Evolutionary conservation across 176 grass and related monocot genomes (phyloP).

Genomic region (Puccinellia tenuiflora): DNA sequence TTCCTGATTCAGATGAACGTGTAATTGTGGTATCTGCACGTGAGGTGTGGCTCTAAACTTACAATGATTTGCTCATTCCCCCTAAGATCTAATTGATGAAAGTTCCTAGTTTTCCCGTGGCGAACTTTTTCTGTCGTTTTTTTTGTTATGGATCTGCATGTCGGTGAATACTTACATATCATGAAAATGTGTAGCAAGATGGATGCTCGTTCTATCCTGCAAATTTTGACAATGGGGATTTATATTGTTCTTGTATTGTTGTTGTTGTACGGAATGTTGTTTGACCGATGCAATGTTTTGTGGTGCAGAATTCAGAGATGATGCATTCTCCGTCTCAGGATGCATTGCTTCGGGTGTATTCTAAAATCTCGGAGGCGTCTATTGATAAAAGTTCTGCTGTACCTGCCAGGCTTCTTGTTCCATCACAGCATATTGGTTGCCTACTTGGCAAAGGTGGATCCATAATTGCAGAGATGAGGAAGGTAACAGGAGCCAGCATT

Average conservation of each 20-base stretch:
- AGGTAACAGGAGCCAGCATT: slow-evolving; percentile 64
- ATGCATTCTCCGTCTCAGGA: slow-evolving; percentile 72
- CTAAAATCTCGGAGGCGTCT: slow-evolving; percentile 55
- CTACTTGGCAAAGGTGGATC: slow-evolving; percentile 73
- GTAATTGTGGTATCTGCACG: slow-evolving; percentile 52
- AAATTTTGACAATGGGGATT: neutral
- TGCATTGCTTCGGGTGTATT: slow-evolving; percentile 59
- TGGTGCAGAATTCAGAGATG: slow-evolving; percentile 70
- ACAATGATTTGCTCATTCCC: slow-evolving; percentile 1
- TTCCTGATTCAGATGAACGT: slow-evolving; percentile 55
- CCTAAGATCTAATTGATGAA: slow-evolving; percentile 1
- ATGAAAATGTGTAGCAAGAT: neutral
- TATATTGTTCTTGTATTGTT: neutral
- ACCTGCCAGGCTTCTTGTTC: slow-evolving; percentile 77
- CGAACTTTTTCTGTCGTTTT: neutral
- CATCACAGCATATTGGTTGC: slow-evolving; percentile 67
- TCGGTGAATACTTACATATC: neutral
- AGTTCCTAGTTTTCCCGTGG: neutral
- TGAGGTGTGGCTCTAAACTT: slow-evolving; percentile 45
- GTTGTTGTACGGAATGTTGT: neutral
- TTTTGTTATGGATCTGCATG: neutral
- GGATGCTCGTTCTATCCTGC: neutral
- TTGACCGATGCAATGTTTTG: slow-evolving; percentile 27
- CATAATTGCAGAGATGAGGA: slow-evolving; percentile 81
- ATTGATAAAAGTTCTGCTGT: slow-evolving; percentile 54